These are phyloP conservation scores for Tulasnella sp. DNA, from an alignment of 768 basidiomycete species.

Conservation along the genomic window DNA sequence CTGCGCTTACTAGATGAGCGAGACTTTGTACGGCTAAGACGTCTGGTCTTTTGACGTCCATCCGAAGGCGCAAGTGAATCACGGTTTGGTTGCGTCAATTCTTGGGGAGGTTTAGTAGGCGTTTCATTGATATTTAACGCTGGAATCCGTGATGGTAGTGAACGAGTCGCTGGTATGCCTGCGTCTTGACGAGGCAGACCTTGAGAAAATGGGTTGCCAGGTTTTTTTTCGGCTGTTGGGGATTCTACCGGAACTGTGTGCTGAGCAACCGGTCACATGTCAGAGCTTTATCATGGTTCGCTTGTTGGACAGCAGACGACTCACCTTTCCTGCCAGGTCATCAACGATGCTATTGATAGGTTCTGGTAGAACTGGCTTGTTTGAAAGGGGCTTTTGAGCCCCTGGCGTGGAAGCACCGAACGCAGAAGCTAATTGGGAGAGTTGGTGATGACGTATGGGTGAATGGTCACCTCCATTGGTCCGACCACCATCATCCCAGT, in stretches of 20 bases:
- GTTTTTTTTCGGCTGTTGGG: too few species aligned
- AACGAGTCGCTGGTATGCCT: too few species aligned
- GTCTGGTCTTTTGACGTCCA: background rate
- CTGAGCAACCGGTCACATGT: too few species aligned
- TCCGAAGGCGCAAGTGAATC: background rate
- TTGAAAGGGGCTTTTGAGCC: slow-evolving; percentile 18
- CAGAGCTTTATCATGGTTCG: too few species aligned
- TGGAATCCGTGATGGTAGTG: slow-evolving; percentile 36
- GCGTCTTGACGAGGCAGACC: too few species aligned
- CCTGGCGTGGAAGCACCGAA: slow-evolving; percentile 13
- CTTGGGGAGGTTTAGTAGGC: slow-evolving; percentile 25
- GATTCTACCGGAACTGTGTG: too few species aligned
- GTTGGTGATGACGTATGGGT: slow-evolving; percentile 1
- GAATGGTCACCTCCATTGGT: slow-evolving; percentile 33
- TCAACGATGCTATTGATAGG: slow-evolving; percentile 65
- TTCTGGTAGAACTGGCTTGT: slow-evolving; percentile 22
- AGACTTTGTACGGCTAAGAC: slow-evolving; percentile 28
- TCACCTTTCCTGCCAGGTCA: slow-evolving; percentile 56
- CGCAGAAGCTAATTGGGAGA: slow-evolving; percentile 9
- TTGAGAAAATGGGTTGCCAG: slow-evolving; percentile 46
- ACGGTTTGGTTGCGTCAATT: background rate
- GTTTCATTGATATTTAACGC: slow-evolving; percentile 23
- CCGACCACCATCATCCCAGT: slow-evolving; percentile 42
- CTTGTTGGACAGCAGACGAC: slow-evolving; percentile 10
- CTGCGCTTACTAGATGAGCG: slow-evolving; percentile 43